These are phyloP conservation scores for Ascoidea asiatica DNA, from an alignment of 805 yeast species.

Conservation along the genomic window DNA sequence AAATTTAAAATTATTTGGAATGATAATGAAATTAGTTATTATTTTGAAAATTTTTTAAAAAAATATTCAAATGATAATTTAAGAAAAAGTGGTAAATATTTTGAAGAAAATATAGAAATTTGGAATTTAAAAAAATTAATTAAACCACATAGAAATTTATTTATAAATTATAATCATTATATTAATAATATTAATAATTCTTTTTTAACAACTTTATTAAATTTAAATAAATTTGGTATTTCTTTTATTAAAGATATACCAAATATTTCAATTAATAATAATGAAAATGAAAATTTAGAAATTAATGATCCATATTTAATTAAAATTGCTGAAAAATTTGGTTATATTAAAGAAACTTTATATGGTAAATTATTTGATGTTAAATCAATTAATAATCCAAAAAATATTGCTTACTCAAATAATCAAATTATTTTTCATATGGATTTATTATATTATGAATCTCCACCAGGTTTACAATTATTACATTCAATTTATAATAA, in stretches of 20 bases:
- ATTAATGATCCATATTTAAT: constrained; percentile 22
- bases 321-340: constrained; percentile 39
- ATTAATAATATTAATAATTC: constrained; percentile 18
- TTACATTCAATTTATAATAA: constrained; percentile 44
- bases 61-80: constrained; percentile 24
- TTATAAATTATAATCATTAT: constrained; percentile 25
- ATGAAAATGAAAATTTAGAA: too few relatives aligned
- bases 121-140: constrained; percentile 2
- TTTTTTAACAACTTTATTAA: constrained; percentile 26
- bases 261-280: constrained; percentile 15
- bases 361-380: constrained; percentile 67
- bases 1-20: constrained; percentile 31
- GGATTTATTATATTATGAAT: constrained; percentile 65
- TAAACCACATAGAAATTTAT: constrained; percentile 1
- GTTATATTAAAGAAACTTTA: constrained; percentile 57
- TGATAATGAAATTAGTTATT: constrained; percentile 30
- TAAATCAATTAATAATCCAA: constrained; percentile 34
- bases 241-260: constrained; percentile 43
- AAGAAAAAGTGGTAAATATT: constrained; percentile 14
- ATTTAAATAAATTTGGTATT: constrained; percentile 43
- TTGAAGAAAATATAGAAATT: constrained; percentile 7
- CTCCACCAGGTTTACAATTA: constrained; percentile 70
- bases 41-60: constrained; percentile 32
- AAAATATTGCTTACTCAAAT: constrained; percentile 58
- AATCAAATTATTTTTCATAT: constrained; percentile 59